phyloP scores from a whole-genome alignment of 345 rosid species.

The Mercurialis annua region DNA sequence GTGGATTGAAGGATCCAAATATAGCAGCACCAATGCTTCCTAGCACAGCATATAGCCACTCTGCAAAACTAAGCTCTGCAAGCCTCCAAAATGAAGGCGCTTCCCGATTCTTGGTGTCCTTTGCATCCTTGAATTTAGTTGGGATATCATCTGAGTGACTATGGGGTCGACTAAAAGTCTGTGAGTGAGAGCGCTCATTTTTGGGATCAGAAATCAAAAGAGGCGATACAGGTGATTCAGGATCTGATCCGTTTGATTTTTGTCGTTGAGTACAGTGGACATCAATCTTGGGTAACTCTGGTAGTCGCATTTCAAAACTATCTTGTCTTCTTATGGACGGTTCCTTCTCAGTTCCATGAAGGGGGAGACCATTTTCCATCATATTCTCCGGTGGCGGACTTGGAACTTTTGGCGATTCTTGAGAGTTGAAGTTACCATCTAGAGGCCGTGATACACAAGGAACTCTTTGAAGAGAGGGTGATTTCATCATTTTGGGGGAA shows the following conservation, averaged over 20 bases:
- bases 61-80: constrained; percentile 91
- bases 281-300: constrained; percentile 91
- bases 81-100: constrained; percentile 89
- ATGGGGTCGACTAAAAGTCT: constrained; percentile 90
- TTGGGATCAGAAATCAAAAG: constrained; percentile 91
- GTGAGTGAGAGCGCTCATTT: constrained; percentile 95
- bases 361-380: constrained; percentile 62
- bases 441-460: constrained; percentile 52
- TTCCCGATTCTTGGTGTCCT: constrained; percentile 50
- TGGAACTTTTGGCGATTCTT: constrained; percentile 63
- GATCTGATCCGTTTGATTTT: constrained; percentile 80
- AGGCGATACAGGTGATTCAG: constrained; percentile 98
- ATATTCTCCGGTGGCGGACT: constrained; percentile 78
- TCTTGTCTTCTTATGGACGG: constrained; percentile 96
- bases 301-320: constrained; percentile 94
- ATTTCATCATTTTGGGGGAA: constrained; percentile 80
- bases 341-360: constrained; percentile 68
- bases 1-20: constrained; percentile 97
- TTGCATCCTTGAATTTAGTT: constrained; percentile 42
- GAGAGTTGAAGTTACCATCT: constrained; percentile 54
- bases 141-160: constrained; percentile 74
- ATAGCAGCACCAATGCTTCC: constrained; percentile 99
- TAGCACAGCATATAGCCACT: constrained; percentile 96
- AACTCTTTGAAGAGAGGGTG: constrained; percentile 92
- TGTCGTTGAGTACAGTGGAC: constrained; percentile 61